These are phyloP conservation scores for Chaetomiaceae sp. DNA, from an alignment of 2,329 filamentous ascomycete species.

Conservation along the genomic window DNA sequence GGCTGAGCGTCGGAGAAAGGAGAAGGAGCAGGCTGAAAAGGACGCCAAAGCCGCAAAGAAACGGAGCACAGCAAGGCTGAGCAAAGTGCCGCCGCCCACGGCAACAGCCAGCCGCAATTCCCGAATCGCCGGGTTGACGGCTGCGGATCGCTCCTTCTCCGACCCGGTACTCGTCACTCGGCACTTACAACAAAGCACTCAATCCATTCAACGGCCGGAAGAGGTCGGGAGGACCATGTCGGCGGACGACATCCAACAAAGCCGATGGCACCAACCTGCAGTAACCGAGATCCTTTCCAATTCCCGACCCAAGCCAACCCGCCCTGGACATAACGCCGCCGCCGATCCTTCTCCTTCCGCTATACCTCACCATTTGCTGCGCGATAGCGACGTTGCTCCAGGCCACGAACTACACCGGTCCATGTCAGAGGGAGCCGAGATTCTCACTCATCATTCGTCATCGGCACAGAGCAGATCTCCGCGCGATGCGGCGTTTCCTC, in stretches of 20 bases:
- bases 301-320: neutral
- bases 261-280: constrained; percentile 7
- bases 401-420: constrained; percentile 7
- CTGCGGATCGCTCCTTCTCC: constrained; percentile 28
- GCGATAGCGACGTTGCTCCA: neutral
- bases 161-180: constrained; percentile 22
- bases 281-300: constrained; percentile 12
- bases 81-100: constrained; percentile 35
- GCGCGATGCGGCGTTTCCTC: constrained; percentile 26
- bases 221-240: constrained; percentile 16
- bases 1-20: constrained; percentile 38
- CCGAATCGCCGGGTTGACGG: constrained; percentile 13
- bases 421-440: constrained; percentile 11
- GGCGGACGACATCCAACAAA: constrained; percentile 19
- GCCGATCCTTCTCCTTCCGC: constrained; percentile 22
- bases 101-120: constrained; percentile 15
- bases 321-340: constrained; percentile 33
- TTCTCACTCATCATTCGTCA: neutral
- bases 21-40: constrained; percentile 39
- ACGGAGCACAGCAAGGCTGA: constrained; percentile 34
- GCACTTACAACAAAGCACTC: constrained; percentile 4
- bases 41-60: constrained; percentile 37
- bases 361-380: neutral
- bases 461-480: constrained; percentile 1
- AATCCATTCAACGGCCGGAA: constrained; percentile 4